Base-by-base conservation (phyloP, 1,139 yeast species). In the Maudiozyma humilis region DNA sequence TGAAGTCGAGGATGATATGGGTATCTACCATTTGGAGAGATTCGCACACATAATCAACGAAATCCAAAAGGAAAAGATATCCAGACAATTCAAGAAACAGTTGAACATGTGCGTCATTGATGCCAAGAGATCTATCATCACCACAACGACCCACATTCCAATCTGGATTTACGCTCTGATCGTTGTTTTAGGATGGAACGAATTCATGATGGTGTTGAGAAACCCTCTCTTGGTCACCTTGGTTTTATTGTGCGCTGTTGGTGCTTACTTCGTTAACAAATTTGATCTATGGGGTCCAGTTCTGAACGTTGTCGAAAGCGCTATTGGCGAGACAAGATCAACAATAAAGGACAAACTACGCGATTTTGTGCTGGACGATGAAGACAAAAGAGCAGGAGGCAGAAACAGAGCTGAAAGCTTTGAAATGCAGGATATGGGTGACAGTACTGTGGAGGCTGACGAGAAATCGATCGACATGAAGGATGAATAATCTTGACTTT, bases 161-260 rank as follows among this genome's bases (percentile, higher is more conserved):
- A 70, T 80, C 55, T 93, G 83, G 69, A 76, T 91, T 48, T 87
- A 86, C 64, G 67, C 79, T 18, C 61, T 91, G 6, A 69, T 91
- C 19, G 64, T 83, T 2, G 78, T 85, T 6, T 70, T 91, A 29
- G 98, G 98, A 13, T 91, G 96, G 96, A 89, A 89, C 64, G 97
- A 93, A 69, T 83, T 91, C 55, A 76, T 88, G 83, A 83, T 94
- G 7, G 78, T 91, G 18, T 59, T 91, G 41, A 75, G 94, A 50
- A 89, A 86, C 62, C 98, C 98, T 25, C 59, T 84, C 19, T 72
- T 82, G 54, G 80, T 88, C 56, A 68, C 87, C 16, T 56, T 77
- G 7, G 51, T 76, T 10, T 57, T 88, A 41, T 52, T 84, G 2
- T 35, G 71, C 1, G 76, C 75, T 1, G 87, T 83, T 0, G 82